Evolutionary conservation across 2,329 filamentous ascomycete genomes (phyloP), one percentile per base, ranked within the genome.

Genomic region (Acephala macrosclerotiorum): DNA sequence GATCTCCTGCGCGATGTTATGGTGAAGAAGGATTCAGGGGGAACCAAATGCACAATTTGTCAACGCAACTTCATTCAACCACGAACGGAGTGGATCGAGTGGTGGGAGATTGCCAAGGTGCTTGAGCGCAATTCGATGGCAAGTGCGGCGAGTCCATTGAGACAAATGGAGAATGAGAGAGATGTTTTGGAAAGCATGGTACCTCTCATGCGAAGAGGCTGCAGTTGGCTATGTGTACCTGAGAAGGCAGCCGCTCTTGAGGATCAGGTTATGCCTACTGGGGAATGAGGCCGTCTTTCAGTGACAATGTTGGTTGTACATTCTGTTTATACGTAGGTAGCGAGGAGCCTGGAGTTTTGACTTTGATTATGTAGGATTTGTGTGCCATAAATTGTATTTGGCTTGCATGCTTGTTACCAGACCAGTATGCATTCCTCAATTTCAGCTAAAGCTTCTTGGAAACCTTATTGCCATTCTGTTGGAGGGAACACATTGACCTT

Each of bases 71-170:
- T 85, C 3, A 77, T 87, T 7, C 78, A 85, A 25, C 84, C 87
- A 2, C 76, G 82, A 3, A 79, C 84, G 0, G 82, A 87, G 71
- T 90, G 88, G 88, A 77, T 90, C 8, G 88, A 90, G 72, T 90
- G 88, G 85, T 87, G 84, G 75, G 80, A 84, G 64, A 71, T 83
- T 36, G 68, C 71, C 12, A 71, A 67, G 49, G 63, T 68, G 26
- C 56, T 63, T 8, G 62, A 68, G 11, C 63, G 66, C 12, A 64
- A 66, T 33, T 56, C 45, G 9, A 58, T 63, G 55, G 67, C 65
- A 22, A 73, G 66, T 64, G 69, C 71, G 2, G 71, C 70, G 0
- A 71, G 66, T 57, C 71, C 67, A 9, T 45, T 72, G 57, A 64
- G 70, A 63, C 64, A 64, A 9, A 66, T 71, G 49, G 73, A 73